Conservation (phyloP, 345 rosid species). For the Schrenkiella parvula region DNA sequence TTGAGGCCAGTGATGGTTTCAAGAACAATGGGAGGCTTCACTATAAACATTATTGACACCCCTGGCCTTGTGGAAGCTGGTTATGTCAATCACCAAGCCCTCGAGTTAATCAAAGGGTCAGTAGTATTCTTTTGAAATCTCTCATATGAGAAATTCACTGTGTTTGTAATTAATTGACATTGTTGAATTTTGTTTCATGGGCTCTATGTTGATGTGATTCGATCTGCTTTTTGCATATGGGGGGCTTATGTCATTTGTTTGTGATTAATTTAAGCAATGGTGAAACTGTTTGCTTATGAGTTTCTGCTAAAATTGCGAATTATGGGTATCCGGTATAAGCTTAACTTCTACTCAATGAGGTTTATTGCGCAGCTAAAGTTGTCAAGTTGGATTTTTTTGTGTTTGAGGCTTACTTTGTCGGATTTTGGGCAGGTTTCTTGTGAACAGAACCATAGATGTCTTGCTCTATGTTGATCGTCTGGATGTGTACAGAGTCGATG, state of each 20-base stretch:
- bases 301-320: not conserved
- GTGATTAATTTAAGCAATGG: not conserved
- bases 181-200: not conserved
- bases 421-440: conserved; percentile 56
- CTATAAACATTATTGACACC: conserved; percentile 73
- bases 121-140: not conserved
- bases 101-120: conserved; percentile 72
- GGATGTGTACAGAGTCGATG: conserved; percentile 89
- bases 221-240: not conserved
- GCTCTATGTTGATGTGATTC: not conserved
- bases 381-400: not conserved
- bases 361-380: not conserved
- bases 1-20: conserved; percentile 76
- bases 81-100: conserved; percentile 75
- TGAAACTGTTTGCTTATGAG: not conserved
- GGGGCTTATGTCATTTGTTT: not conserved
- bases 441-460: conserved; percentile 71
- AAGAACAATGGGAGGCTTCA: conserved; percentile 62
- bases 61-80: conserved; percentile 91
- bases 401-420: not conserved
- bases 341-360: not conserved
- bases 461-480: conserved; percentile 73
- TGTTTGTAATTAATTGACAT: not conserved
- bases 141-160: not conserved
- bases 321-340: not conserved